These are phyloP conservation scores for Lachancea kluyveri DNA, from an alignment of 805 yeast genomes.

Conservation along the genomic window DNA sequence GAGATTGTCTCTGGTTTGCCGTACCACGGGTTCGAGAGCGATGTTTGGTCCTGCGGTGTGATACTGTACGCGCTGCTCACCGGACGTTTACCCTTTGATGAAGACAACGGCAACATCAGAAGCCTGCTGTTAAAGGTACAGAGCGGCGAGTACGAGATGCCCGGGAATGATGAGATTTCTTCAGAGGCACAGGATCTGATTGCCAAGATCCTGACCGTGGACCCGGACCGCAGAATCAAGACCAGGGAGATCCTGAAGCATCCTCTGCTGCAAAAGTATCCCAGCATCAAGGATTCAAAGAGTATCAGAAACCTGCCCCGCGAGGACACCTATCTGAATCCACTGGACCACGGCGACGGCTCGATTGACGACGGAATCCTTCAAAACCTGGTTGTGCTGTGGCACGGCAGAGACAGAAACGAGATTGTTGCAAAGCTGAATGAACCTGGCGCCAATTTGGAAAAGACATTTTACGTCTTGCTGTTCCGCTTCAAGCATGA, in stretches of 20 bases:
- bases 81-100: conserved; percentile 92
- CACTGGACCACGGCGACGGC: conserved; percentile 29
- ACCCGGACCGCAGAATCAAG: conserved; percentile 74
- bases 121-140: conserved; percentile 84
- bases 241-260: conserved; percentile 73
- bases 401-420: conserved; percentile 67
- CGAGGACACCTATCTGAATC: conserved; percentile 34
- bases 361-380: conserved; percentile 66
- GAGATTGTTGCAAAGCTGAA: conserved; percentile 47
- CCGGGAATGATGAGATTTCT: conserved; percentile 65
- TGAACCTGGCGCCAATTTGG: conserved; percentile 57
- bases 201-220: conserved; percentile 69
- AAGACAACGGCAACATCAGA: conserved; percentile 80
- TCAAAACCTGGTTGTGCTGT: conserved; percentile 67
- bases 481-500: conserved; percentile 69
- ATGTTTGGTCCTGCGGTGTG: conserved; percentile 98
- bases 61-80: conserved; percentile 89
- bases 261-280: conserved; percentile 75
- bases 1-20: conserved; percentile 93
- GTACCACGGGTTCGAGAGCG: conserved; percentile 95
- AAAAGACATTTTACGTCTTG: conserved; percentile 74
- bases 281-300: conserved; percentile 30
- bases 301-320: conserved; percentile 34
- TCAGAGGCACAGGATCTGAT: conserved; percentile 84
- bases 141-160: conserved; percentile 81